Base-by-base conservation (phyloP, 1,284 basidiomycete genomes). In the Fomitopsis pinicola region DNA sequence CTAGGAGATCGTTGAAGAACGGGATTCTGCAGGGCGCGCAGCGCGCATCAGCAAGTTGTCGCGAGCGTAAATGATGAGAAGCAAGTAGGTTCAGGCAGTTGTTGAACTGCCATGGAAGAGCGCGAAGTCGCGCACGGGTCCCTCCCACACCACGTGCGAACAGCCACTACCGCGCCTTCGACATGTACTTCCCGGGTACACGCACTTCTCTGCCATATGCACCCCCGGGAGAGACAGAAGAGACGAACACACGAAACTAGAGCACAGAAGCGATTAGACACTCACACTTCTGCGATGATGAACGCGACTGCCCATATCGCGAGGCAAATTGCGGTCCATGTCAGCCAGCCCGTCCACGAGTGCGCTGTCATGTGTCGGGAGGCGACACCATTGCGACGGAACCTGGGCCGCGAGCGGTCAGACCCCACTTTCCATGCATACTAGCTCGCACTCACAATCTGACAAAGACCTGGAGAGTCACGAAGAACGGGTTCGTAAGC, bases 1-100 rank as follows among this genome's bases (percentile, higher is more conserved):
- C 70, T 33, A 74, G 67, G 12, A 74, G 64, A 53, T 71, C 73
- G 62, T 74, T 74, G 69, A 74, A 74, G 66, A 74, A 74, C 22
- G 73, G 73, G 55, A 74, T 73, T 1, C 72, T 73, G 57, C 5
- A 54, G 30, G 14, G 48, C 48, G 48, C 36, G 35, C 6, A 54
- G 19, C n/a, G 52, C 8, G 28, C 9, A 33, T 50, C 12, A 50
- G 48, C 48, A 33, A 50, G 5, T 30, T 30, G 48, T 22, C 28
- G 14, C 6, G 12, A 28, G 4, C 22, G 12, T 9, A 50, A 50
- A 15, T 50, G 28, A 50, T 15, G 6, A 46, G 30, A 26, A 22
- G 42, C 12, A 42, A 6, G 42, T 8, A 45, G 8, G 14, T 15
- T n/a, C 42, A 45, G 17, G n/a, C 42, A 15, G 15, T 33, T 5